Conservation (phyloP, 129 eudicot genomes). For the Ambrosia trifida region DNA sequence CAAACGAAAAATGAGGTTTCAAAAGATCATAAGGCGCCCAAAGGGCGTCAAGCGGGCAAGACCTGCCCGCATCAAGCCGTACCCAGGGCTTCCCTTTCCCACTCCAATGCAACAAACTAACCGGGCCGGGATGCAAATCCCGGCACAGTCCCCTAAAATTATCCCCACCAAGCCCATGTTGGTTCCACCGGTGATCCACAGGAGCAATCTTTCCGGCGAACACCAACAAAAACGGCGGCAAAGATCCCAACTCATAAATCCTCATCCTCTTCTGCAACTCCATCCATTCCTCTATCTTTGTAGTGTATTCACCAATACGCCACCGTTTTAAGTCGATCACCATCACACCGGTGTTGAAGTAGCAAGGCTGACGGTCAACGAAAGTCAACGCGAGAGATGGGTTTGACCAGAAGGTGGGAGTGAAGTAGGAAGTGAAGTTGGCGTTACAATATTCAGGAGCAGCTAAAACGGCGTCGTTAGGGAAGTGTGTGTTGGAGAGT, state of each 20-base stretch:
- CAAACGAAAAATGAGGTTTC: too few species aligned
- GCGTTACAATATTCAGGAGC: slow-evolving; percentile 49
- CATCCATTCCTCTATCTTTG: slow-evolving; percentile 41
- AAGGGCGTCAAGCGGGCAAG: slow-evolving; percentile 26
- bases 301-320: slow-evolving; percentile 26
- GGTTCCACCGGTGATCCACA: slow-evolving; percentile 46
- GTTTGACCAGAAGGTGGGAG: slow-evolving; percentile 65
- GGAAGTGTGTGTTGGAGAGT: slow-evolving; percentile 43
- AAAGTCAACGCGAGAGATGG: slow-evolving; percentile 54
- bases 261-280: slow-evolving; percentile 40
- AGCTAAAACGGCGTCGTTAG: slow-evolving; percentile 10
- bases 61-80: slow-evolving; percentile 17
- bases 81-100: slow-evolving; percentile 19
- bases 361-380: slow-evolving; percentile 44
- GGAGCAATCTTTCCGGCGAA: slow-evolving; percentile 38
- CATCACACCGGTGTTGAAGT: slow-evolving; percentile 39
- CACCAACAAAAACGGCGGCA: slow-evolving; percentile 40
- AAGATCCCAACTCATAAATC: slow-evolving; percentile 19
- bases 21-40: slow-evolving; percentile 31
- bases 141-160: slow-evolving; percentile 14
- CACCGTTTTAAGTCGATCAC: slow-evolving; percentile 30
- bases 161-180: slow-evolving; percentile 19
- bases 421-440: slow-evolving; percentile 55
- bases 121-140: slow-evolving; percentile 39
- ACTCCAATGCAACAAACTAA: slow-evolving; percentile 26